Evolutionary conservation across 768 basidiomycete genomes (phyloP).

Genomic region (Auricularia cornea): DNA sequence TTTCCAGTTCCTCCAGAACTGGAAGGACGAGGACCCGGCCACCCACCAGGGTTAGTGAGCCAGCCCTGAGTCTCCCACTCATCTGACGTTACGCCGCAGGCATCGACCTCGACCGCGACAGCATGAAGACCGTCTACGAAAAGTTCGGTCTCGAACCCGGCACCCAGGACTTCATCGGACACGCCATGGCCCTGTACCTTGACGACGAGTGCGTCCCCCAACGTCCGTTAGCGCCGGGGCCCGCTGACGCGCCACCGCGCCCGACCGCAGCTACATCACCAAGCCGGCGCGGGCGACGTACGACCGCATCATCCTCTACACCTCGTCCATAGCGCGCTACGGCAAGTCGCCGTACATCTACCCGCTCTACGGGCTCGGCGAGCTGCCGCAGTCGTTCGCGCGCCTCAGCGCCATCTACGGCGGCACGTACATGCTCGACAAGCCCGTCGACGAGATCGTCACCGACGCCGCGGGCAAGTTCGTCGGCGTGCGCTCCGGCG

Average conservation of each 20-base stretch:
- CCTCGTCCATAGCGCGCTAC: constrained; percentile 96
- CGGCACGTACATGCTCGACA: constrained; percentile 99
- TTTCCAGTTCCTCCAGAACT: constrained; percentile 92
- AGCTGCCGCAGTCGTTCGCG: constrained; percentile 97
- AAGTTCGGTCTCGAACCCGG: constrained; percentile 96
- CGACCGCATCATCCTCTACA: constrained; percentile 94
- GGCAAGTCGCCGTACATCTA: constrained; percentile 99
- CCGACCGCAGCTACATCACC: constrained; percentile 72
- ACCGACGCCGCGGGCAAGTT: constrained; percentile 83
- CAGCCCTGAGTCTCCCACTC: background rate
- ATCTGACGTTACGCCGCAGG: constrained; percentile 36
- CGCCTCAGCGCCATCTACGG: constrained; percentile 98
- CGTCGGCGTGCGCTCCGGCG: constrained; percentile 80
- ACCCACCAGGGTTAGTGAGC: constrained; percentile 82
- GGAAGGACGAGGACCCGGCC: constrained; percentile 91
- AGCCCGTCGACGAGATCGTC: constrained; percentile 83
- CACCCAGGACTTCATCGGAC: constrained; percentile 98
- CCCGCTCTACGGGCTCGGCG: constrained; percentile 96
- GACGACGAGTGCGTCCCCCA: constrained; percentile 78
- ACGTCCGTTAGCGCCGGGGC: background rate
- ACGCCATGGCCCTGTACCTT: constrained; percentile 97
- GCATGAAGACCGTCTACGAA: constrained; percentile 91
- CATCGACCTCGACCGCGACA: constrained; percentile 78
- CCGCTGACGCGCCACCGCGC: background rate
- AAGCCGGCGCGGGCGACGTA: constrained; percentile 86